phyloP scores from a whole-genome alignment of 192 early-diverging fungal genomes.

The Oehlia diaphana region DNA sequence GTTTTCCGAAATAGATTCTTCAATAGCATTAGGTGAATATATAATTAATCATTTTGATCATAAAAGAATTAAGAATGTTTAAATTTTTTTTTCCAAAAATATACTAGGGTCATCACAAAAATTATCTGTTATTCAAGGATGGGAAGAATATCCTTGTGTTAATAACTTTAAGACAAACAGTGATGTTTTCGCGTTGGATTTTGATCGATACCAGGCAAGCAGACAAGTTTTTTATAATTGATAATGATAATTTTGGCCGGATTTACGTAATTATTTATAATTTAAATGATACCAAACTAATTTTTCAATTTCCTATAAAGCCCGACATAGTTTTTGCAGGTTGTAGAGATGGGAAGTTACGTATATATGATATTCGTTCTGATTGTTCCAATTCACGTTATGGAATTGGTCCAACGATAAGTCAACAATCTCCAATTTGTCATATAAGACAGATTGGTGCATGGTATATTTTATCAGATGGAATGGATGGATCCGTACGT shows the following conservation, averaged over 20 bases:
- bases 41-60: background rate
- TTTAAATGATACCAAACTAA: background rate
- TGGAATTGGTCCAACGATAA: background rate
- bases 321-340: background rate
- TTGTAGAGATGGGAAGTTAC: slow-evolving; percentile 14
- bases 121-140: background rate
- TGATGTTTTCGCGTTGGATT: slow-evolving; percentile 16
- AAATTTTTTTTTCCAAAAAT: background rate
- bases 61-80: background rate
- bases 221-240: background rate
- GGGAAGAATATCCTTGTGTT: background rate
- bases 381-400: background rate
- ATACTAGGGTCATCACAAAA: background rate
- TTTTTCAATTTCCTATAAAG: background rate
- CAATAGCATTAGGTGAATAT: background rate
- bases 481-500: slow-evolving; percentile 25
- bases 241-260: no score
- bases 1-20: background rate
- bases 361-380: slow-evolving; percentile 11
- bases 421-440: slow-evolving; percentile 15
- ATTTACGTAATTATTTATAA: no score
- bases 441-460: slow-evolving; percentile 14
- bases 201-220: slow-evolving; percentile 1
- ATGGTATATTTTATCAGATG: slow-evolving; percentile 16
- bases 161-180: slow-evolving; percentile 10